Evolutionary conservation across 1,139 yeast genomes (phyloP).

Genomic region (Yamadazyma spencermartinsiae): DNA sequence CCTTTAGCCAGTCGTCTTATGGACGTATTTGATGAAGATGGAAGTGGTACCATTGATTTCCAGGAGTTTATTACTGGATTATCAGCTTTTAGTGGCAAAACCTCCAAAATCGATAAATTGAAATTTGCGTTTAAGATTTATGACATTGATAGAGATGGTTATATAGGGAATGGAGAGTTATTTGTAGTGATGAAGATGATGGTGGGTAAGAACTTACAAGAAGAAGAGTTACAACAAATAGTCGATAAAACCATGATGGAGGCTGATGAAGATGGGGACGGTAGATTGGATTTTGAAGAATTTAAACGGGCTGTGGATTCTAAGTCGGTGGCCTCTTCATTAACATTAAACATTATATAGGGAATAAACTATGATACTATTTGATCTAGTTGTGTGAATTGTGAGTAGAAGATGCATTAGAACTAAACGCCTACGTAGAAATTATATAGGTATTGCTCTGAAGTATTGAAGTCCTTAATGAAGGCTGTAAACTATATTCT

Average conservation of each 20-base stretch:
- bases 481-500: too few species aligned
- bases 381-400: constrained; percentile 3
- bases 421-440: too few species aligned
- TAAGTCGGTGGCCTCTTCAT: constrained; percentile 59
- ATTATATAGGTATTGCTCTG: too few species aligned
- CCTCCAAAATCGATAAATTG: constrained; percentile 79
- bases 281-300: constrained; percentile 82
- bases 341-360: constrained; percentile 50
- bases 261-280: constrained; percentile 91
- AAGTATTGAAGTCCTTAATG: too few species aligned
- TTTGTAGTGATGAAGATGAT: constrained; percentile 91
- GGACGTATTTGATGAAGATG: constrained; percentile 93
- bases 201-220: constrained; percentile 92
- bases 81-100: constrained; percentile 89
- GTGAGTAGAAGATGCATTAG: too few species aligned
- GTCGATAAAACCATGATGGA: constrained; percentile 96
- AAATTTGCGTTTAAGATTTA: constrained; percentile 90
- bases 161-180: constrained; percentile 90
- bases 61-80: constrained; percentile 91
- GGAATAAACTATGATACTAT: background rate
- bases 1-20: constrained; percentile 88
- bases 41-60: constrained; percentile 91
- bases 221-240: constrained; percentile 87
- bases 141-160: constrained; percentile 95
- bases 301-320: constrained; percentile 74